phyloP scores from a whole-genome alignment of 257 asterid species.

The Solanum virginianum region DNA sequence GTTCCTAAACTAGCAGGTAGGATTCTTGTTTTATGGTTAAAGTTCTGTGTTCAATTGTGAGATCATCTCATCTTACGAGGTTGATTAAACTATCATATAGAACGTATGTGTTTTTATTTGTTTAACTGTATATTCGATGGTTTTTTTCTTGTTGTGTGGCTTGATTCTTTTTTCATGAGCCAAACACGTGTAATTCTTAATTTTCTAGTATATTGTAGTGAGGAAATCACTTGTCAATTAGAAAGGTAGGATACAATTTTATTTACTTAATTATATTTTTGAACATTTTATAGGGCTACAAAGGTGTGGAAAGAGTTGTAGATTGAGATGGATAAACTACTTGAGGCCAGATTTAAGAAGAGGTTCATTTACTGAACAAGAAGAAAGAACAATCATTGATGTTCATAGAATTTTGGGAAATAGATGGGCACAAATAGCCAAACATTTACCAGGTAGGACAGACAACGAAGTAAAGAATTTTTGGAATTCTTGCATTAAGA shows the following conservation, averaged over 20 bases:
- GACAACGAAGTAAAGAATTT: constrained; percentile 93
- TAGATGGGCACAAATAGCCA: constrained; percentile 96
- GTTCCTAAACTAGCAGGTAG: constrained; percentile 77
- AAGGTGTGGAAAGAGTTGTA: constrained; percentile 94
- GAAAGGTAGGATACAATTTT: too few species aligned
- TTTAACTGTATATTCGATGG: background rate
- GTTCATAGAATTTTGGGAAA: constrained; percentile 83
- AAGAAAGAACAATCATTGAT: constrained; percentile 70
- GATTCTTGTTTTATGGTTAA: background rate
- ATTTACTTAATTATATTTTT: background rate
- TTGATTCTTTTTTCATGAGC: background rate
- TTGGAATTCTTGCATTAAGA: constrained; percentile 91
- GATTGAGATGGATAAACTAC: constrained; percentile 89
- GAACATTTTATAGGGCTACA: constrained; percentile 41
- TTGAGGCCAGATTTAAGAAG: constrained; percentile 80
- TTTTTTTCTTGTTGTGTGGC: background rate
- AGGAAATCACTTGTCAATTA: background rate
- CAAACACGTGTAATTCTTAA: background rate
- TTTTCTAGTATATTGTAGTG: background rate
- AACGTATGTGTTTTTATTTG: background rate
- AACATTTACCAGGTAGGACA: constrained; percentile 86
- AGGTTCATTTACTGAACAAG: constrained; percentile 74
- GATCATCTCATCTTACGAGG: background rate
- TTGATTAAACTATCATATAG: background rate
- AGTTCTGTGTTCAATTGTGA: background rate